Percentiles rank a stretch among this genome's conserved stretches.
Conservation (phyloP, 2,329 filamentous ascomycete genomes). For the Fusarium anguioides region DNA sequence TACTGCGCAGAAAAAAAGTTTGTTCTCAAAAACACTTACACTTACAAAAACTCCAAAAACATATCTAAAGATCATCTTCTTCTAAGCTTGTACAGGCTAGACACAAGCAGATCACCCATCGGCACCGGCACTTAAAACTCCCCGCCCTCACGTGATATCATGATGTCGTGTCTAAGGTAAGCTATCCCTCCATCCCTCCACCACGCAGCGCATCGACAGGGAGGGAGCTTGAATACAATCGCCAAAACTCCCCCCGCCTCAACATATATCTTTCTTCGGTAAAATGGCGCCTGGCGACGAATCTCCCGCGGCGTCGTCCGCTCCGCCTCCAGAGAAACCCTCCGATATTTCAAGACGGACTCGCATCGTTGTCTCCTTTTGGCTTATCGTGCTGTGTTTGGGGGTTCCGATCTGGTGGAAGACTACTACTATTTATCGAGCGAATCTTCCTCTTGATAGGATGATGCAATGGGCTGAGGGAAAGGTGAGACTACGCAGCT, state of each 20-base stretch:
- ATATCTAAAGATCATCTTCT: background rate
- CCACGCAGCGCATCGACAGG: slow-evolving; percentile 6
- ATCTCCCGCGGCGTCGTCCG: slow-evolving; percentile 33
- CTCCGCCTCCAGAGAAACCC: slow-evolving; percentile 79
- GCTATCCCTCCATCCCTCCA: slow-evolving; percentile 24
- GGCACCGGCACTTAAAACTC: slow-evolving; percentile 32
- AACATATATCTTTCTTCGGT: too few species aligned
- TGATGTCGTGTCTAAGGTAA: slow-evolving; percentile 44
- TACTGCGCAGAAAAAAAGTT: background rate
- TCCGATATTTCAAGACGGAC: slow-evolving; percentile 76
- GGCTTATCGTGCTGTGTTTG: slow-evolving; percentile 83
- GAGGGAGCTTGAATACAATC: slow-evolving; percentile 20
- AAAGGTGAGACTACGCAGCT: slow-evolving; percentile 66
- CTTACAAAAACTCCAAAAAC: background rate
- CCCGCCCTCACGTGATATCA: slow-evolving; percentile 44
- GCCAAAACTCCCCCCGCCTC: slow-evolving; percentile 19
- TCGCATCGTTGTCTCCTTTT: slow-evolving; percentile 86
- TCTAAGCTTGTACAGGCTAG: background rate
- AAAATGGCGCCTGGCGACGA: slow-evolving; percentile 42
- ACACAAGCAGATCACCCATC: slow-evolving; percentile 1
- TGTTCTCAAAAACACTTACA: background rate
- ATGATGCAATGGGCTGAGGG: slow-evolving; percentile 96
- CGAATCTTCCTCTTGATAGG: slow-evolving; percentile 80
- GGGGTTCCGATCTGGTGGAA: slow-evolving; percentile 96
- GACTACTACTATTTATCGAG: slow-evolving; percentile 92